Evolutionary conservation across 2,329 filamentous ascomycete species (phyloP).

Genomic region (Calonectria crousiana): DNA sequence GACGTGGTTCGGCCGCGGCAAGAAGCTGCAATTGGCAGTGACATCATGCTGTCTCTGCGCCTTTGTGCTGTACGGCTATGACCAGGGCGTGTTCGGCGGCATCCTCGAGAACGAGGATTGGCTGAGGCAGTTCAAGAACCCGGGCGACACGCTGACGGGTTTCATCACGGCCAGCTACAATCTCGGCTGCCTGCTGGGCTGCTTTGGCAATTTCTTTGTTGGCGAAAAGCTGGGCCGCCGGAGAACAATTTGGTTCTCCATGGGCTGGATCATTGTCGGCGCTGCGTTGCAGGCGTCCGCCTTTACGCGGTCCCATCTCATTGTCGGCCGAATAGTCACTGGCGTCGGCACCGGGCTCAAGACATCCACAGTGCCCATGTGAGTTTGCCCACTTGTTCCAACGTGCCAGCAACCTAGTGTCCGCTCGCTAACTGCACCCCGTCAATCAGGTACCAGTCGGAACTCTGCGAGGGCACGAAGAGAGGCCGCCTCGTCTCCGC

Average conservation of each 20-base stretch:
- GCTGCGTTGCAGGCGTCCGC: conserved; percentile 66
- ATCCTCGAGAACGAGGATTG: conserved; percentile 59
- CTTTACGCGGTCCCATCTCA: conserved; percentile 58
- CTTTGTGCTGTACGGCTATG: conserved; percentile 54
- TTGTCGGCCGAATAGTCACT: conserved; percentile 61
- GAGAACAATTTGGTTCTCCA: conserved; percentile 67
- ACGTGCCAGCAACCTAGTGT: too few species aligned
- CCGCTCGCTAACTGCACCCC: background rate
- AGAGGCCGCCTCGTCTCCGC: conserved; percentile 65
- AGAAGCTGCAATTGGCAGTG: conserved; percentile 35
- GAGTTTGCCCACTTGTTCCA: background rate
- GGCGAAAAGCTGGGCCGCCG: conserved; percentile 64
- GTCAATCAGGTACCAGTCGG: conserved; percentile 39
- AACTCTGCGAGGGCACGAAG: conserved; percentile 60
- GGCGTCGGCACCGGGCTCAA: conserved; percentile 60
- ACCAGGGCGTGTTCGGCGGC: conserved; percentile 61
- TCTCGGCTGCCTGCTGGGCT: conserved; percentile 57
- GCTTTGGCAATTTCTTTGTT: conserved; percentile 56
- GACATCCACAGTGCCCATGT: conserved; percentile 53
- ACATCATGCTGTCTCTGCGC: conserved; percentile 38
- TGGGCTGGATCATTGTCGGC: conserved; percentile 68
- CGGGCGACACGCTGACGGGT: conserved; percentile 38
- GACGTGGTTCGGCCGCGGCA: conserved; percentile 39
- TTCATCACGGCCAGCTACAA: conserved; percentile 48
- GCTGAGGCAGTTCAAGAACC: conserved; percentile 44